Evolutionary conservation across 495 filamentous ascomycete genomes (phyloP), one percentile per base, ranked within the genome.

Genomic region (Alectoria sarmentosa): DNA sequence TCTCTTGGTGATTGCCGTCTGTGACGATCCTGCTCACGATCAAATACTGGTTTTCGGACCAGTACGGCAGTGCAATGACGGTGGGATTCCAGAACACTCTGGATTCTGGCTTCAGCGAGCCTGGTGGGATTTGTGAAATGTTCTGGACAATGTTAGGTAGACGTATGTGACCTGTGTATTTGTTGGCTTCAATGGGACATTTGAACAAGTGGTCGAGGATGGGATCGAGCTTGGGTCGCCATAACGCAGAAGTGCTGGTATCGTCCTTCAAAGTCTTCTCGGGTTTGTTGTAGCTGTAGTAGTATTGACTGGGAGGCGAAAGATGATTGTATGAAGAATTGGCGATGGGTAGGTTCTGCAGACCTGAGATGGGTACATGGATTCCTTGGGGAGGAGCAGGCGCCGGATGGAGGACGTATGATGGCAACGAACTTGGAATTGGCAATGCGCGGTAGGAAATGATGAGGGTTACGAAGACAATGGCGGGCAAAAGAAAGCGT

Each of bases 81-180:
- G 76, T 76, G 8, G 76, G 76, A 36, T 78, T 78, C 75, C 75
- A 76, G 65, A 77, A 77, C 23, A 67, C 66, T 41, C 73, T 65
- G 6, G 46, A 62, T 28, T 76, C 73, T 4, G 62, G 55, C 41
- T 58, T 66, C 13, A 52, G 41, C 4, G 64, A 58, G n/a, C 65
- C 56, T 4, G 65, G 62, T 39, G 73, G 65, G 21, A 71, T 69
- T 66, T 74, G 70, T 3, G 75, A 75, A 67, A 77, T 74, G 67
- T 75, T 77, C 30, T 70, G 70, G 32, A 77, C 52, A 14, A 70
- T 57, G 42, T 74, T 67, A 41, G 68, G 68, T 8, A 77, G 61
- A 17, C 75, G 69, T 32, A 75, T 63, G 59, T 77, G 73, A 30
- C 63, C 62, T 15, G 75, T 77, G 62, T 68, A 73, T 48, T 41